Conservation (phyloP, 768 basidiomycete genomes). For the Trametes villosa region DNA sequence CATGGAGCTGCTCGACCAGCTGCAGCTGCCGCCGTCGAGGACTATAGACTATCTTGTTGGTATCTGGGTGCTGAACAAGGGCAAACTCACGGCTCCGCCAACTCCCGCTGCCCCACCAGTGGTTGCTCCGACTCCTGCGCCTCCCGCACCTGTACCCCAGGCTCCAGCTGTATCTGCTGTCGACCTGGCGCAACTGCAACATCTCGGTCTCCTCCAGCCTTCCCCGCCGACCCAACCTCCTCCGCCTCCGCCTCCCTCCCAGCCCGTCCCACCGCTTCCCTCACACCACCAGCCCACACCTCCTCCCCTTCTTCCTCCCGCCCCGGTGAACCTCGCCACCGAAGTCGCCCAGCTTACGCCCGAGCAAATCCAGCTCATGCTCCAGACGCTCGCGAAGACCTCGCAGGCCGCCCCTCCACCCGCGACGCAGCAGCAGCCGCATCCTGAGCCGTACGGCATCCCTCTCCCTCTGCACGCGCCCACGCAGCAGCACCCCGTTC, state of each 20-base stretch:
- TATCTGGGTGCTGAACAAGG: conserved; percentile 85
- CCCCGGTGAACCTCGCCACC: conserved; percentile 55
- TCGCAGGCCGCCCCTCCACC: conserved; percentile 28
- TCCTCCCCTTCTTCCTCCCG: conserved; percentile 31
- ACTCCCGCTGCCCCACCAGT: background rate
- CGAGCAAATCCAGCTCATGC: conserved; percentile 73
- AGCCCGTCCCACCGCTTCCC: conserved; percentile 8
- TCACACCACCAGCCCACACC: conserved; percentile 2
- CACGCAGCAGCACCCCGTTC: conserved; percentile 26
- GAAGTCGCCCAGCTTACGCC: conserved; percentile 77
- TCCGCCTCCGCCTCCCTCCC: background rate
- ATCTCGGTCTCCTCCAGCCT: conserved; percentile 12
- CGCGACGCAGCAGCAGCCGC: conserved; percentile 34
- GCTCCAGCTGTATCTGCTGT: conserved; percentile 15
- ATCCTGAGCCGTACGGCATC: conserved; percentile 34
- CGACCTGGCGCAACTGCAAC: conserved; percentile 20
- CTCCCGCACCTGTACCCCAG: conserved; percentile 19
- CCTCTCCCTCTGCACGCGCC: too few species aligned
- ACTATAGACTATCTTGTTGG: conserved; percentile 73
- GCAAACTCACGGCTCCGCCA: conserved; percentile 57
- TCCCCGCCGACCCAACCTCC: conserved; percentile 1
- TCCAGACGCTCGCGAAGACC: conserved; percentile 56
- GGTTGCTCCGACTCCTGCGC: conserved; percentile 21
- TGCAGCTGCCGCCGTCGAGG: conserved; percentile 68
- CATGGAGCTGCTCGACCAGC: conserved; percentile 79